Percentiles rank a stretch among this genome's conserved stretches.
These are phyloP conservation scores for Sequoiadendron giganteum DNA, from an alignment of 75 land plant genomes.

Conservation along the genomic window DNA sequence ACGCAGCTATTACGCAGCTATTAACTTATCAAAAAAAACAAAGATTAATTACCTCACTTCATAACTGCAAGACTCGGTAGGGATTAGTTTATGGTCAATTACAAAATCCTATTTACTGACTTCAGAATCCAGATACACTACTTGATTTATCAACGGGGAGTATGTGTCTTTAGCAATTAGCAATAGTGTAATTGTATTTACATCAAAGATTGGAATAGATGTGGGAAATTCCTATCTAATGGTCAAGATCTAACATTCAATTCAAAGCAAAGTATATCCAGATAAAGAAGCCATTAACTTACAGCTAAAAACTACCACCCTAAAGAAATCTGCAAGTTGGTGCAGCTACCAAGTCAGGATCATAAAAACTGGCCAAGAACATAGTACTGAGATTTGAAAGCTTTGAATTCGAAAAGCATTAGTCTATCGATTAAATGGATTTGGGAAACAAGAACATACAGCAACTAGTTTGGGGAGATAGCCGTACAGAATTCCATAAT, in stretches of 20 bases:
- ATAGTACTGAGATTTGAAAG: background rate
- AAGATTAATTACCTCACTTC: background rate
- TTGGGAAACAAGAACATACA: background rate
- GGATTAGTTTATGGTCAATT: background rate
- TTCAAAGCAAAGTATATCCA: background rate
- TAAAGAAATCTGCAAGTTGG: background rate
- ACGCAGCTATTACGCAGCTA: too few species aligned
- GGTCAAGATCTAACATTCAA: background rate
- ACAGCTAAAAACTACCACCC: background rate
- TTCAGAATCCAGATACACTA: background rate
- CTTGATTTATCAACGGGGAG: background rate
- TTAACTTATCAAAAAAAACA: too few species aligned
- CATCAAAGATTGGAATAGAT: background rate
- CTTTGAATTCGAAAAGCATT: background rate
- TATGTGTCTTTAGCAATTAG: background rate
- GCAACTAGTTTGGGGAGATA: background rate
- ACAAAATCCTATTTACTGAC: background rate
- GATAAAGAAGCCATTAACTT: background rate
- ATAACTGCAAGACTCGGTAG: background rate
- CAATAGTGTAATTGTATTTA: background rate
- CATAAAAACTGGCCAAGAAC: background rate
- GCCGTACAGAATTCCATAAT: background rate
- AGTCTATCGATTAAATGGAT: too few species aligned
- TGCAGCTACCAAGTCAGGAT: background rate
- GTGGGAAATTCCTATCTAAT: background rate